These are phyloP conservation scores for Phaeosphaeria sp. DNA, from an alignment of 2,329 filamentous ascomycete genomes.

Conservation along the genomic window DNA sequence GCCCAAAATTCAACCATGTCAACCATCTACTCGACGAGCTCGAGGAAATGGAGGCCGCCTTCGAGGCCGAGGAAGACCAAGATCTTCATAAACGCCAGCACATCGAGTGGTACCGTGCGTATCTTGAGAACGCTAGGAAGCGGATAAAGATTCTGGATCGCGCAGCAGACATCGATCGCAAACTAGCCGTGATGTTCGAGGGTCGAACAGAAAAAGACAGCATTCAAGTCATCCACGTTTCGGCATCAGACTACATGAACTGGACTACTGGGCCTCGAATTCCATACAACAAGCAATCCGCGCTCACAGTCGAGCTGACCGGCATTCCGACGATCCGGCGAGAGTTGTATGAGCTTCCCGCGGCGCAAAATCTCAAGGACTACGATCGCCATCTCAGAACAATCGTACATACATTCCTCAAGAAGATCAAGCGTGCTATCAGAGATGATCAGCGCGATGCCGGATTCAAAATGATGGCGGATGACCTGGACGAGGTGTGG, in stretches of 20 bases:
- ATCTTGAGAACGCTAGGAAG: slow-evolving; percentile 17
- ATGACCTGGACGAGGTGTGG: slow-evolving; percentile 14
- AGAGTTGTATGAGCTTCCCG: slow-evolving; percentile 19
- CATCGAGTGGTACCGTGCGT: slow-evolving; percentile 13
- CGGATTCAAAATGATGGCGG: slow-evolving; percentile 20
- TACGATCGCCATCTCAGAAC: slow-evolving; percentile 13
- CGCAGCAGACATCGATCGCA: slow-evolving; percentile 6
- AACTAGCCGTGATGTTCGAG: slow-evolving; percentile 15
- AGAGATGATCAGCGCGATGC: slow-evolving; percentile 14
- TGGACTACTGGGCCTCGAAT: slow-evolving; percentile 23
- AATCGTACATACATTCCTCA: slow-evolving; percentile 12
- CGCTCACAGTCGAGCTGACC: slow-evolving; percentile 15
- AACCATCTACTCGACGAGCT: neutral
- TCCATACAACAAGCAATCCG: slow-evolving; percentile 14
- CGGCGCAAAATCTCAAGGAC: slow-evolving; percentile 18
- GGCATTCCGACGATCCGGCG: slow-evolving; percentile 22
- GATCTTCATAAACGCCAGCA: neutral
- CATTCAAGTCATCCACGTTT: slow-evolving; percentile 17
- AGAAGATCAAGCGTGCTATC: slow-evolving; percentile 17
- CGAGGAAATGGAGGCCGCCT: neutral
- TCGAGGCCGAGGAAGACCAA: slow-evolving; percentile 4
- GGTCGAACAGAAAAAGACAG: neutral
- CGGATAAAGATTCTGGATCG: slow-evolving; percentile 14
- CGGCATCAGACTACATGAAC: slow-evolving; percentile 24
- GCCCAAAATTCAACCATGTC: slow-evolving; percentile 1